Base-by-base conservation (phyloP, 73 alveolate species). In the Paraurostyla sp. region DNA sequence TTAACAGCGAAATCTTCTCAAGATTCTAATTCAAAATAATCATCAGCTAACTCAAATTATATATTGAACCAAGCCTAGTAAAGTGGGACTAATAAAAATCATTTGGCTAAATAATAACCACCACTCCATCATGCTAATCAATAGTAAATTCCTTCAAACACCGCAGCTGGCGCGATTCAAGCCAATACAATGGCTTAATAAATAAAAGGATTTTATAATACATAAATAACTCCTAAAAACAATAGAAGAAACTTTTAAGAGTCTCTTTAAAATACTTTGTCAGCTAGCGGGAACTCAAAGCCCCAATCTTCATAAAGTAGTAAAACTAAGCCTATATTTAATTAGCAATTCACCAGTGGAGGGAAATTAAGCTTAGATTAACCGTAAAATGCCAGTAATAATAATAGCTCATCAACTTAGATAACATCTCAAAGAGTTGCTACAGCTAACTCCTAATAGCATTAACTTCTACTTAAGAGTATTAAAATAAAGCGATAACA, bases 1-100 rank as follows among this genome's bases (percentile, higher is more conserved):
- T 30, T 29, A 60, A 60, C 78, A 30, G 25, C 78, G 7, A 11
- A 22, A 27, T 60, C 78, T 9, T 60, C 78, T 3, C 32, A 60
- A 60, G 78, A 60, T 60, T 60, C 78, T 30, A 30, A 60, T 60
- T 60, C 78, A 60, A 60, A 60, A 29, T 60, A 16, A 6, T 60
- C 78, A 3, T 45, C 78, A 16, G 15, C 78, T 27, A 50, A n/a
- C 4, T 60, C 45, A 30, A 60, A 60, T 27, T 60, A 29, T 29
- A 60, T 60, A 11, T 60, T 29, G 32, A 60, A 18, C 32, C 23
- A 60, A 60, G 78, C 78, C 9, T 60, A 60, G 32, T n/a, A n/a
- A n/a, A n/a, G n/a, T n/a, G 23, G 13, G 9, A 60, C 78, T 60
- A 60, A 60, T 60, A 60, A 60, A 60, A 60, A 60, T 30, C 78